Base-by-base conservation (phyloP, 176 grass and related monocot genomes). In the Tillandsia fasciculata region DNA sequence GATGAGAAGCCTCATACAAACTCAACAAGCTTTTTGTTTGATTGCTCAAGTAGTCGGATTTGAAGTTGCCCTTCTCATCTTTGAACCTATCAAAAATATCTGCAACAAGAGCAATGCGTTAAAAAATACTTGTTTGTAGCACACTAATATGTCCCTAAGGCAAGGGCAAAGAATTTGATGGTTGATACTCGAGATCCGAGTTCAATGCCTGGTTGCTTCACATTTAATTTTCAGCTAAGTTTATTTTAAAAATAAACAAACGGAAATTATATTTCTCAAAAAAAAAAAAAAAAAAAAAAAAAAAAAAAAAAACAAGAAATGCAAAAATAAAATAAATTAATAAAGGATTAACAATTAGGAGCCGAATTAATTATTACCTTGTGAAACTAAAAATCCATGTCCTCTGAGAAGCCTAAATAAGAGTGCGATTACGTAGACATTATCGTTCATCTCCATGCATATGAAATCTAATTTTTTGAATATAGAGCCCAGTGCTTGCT, bases 1-100 rank as follows among this genome's bases (percentile, higher is more conserved):
- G 65, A 75, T 57, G 70, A 33, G 79, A 76, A 63, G 72, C 72
- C 64, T 81, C 53, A 42, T 78, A 70, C 9, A 81, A 68, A 52
- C 64, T 69, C 13, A 81, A 1, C 17, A 75, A 69, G 5, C 64
- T 72, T 75, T 81, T 53, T 10, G 14, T 26, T 10, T 81, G 53
- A 58, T 58, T 20, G 15, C 15, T n/a, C 9, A 4, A 17, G 53
- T 17, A 17, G 53, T 17, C n/a, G 18, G 12, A 7, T 17, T 58
- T 58, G 53, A 58, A 58, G 53, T 8, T 58, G 53, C 53, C 53
- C 15, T 20, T 58, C 53, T 58, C 53, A 58, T 58, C 53, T 58
- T 17, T 58, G 14, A 58, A 58, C 1, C 14, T 2, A 58, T 58
- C 53, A 20, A 58, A 58, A 58, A 58, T 17, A 58, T 20, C 53